Percentiles rank a stretch among this genome's conserved stretches.
These are phyloP conservation scores for Rhodotorula sp. DNA, from an alignment of 1,284 basidiomycete genomes.

Conservation along the genomic window DNA sequence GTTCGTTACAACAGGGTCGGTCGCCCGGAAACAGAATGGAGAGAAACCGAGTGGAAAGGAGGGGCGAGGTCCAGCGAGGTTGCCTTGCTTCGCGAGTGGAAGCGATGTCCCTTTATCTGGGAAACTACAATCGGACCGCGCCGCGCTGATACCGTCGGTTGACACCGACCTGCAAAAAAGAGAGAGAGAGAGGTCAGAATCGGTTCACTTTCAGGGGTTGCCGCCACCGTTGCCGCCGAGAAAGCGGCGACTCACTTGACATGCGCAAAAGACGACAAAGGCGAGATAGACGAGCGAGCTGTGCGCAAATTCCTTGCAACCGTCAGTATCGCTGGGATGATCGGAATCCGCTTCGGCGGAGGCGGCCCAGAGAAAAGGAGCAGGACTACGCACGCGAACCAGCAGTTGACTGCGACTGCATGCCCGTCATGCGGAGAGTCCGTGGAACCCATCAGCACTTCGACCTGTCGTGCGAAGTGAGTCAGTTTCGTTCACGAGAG, in stretches of 20 bases:
- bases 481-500: not conserved
- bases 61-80: not conserved
- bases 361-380: not conserved
- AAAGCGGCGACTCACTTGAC: conserved; percentile 17
- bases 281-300: conserved; percentile 27
- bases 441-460: conserved; percentile 30
- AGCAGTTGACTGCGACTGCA: conserved; percentile 32
- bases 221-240: too few relatives aligned
- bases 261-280: conserved; percentile 31
- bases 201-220: too few relatives aligned
- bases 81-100: not conserved
- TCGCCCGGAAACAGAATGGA: too few relatives aligned
- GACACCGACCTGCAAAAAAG: conserved; percentile 19
- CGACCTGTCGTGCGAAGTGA: conserved; percentile 7
- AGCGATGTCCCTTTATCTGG: too few relatives aligned
- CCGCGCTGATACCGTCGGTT: conserved; percentile 32
- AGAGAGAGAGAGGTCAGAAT: too few relatives aligned
- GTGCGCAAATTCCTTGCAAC: not conserved
- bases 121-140: conserved; percentile 26
- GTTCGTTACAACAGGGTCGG: conserved; percentile 9
- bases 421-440: conserved; percentile 27
- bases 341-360: not conserved
- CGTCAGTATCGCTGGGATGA: not conserved
- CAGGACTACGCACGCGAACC: conserved; percentile 16
- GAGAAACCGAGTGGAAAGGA: too few relatives aligned